phyloP scores from a whole-genome alignment of 2,329 filamentous ascomycete species.

The Nectriaceae sp. region DNA sequence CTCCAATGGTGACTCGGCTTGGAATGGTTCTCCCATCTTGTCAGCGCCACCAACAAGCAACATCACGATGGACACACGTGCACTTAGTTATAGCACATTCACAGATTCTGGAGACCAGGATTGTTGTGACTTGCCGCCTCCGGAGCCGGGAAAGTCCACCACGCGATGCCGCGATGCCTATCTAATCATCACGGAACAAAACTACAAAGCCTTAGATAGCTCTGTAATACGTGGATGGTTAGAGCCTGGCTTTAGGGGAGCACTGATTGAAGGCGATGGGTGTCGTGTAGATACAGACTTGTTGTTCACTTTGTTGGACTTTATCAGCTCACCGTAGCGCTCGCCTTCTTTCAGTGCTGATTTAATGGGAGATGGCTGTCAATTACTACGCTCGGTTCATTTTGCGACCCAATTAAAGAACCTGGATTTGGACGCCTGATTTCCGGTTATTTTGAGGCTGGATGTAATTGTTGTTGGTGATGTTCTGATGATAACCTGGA shows the following conservation, averaged over 20 bases:
- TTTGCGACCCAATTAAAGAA: no score
- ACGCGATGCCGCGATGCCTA: conserved; percentile 35
- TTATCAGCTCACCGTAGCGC: not conserved
- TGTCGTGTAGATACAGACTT: conserved; percentile 31
- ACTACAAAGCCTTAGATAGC: conserved; percentile 27
- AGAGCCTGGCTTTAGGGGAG: conserved; percentile 27
- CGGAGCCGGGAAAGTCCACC: conserved; percentile 26
- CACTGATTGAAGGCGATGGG: conserved; percentile 22
- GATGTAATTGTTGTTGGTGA: no score
- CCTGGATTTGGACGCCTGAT: no score
- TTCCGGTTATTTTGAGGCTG: no score
- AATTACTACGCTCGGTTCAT: no score
- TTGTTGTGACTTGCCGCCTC: conserved; percentile 4
- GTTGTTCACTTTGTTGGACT: not conserved
- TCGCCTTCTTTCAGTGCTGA: no score
- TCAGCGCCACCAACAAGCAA: not conserved
- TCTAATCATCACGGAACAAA: conserved; percentile 33
- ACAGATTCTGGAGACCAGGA: not conserved
- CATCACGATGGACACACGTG: not conserved
- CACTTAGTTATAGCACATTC: not conserved
- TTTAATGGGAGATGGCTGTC: no score
- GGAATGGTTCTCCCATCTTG: not conserved
- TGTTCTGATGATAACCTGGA: no score
- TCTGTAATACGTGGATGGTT: conserved; percentile 25
- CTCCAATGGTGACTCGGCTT: not conserved